Evolutionary conservation across 1,139 yeast genomes (phyloP), one percentile per base, ranked within the genome.

Genomic region (Meyerozyma smithsonii): DNA sequence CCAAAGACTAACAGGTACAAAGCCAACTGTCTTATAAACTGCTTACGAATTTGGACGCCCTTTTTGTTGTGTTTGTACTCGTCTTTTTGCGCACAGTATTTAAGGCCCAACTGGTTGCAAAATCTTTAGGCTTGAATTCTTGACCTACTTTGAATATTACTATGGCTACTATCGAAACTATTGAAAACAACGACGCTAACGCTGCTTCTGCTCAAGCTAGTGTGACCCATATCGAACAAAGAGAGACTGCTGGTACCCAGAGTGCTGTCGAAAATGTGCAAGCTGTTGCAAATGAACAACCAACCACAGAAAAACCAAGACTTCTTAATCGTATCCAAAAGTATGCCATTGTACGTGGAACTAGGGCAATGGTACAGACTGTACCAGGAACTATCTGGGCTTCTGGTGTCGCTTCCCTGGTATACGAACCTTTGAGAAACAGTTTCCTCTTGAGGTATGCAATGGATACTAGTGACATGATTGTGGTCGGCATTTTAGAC

Each of bases 361-460:
- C 34, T 14, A 30, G 34, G 16, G 5, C 21, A 1, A 11, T 30
- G 7, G 21, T 30, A 4, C 34, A 30, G 15, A 10, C 34, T 11
- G 21, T 30, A 11, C 34, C 34, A 30, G 34, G 34, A 17, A 30
- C 34, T 5, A 5, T 17, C 14, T 30, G 34, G 34, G 34, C 34
- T n/a, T 16, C 34, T 11, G 34, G 34, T 5, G 11, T 18, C 15
- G 34, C 16, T 4, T 30, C 34, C 10, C 34, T 30, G 34, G 21
- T 30, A 11, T 30, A 30, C 12, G 34, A 30, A n/a, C 34, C 34
- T 7, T 11, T 30, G 12, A 30, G 34, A 30, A 8, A 30, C 21
- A 30, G 34, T 21, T 30, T 30, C 12, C 15, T 30, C 14, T 30
- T 30, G 34, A 15, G 34, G 14, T 30, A 17, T 14, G 21, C 21